phyloP scores from a whole-genome alignment of 805 yeast genomes.

The Saccharomycopsis sp. region DNA sequence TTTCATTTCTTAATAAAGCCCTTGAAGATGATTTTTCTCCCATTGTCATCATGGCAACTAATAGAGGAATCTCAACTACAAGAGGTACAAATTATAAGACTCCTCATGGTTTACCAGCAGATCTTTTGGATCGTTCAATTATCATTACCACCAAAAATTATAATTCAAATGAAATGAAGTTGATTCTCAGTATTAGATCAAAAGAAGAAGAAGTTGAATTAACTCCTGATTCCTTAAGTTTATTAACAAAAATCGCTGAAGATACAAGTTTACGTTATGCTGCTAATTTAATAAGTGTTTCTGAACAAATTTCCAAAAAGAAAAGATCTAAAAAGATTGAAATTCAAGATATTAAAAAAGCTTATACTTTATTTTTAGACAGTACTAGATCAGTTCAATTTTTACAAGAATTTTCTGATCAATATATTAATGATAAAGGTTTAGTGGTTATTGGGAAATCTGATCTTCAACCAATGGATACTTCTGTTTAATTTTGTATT shows the following conservation, averaged over 20 bases:
- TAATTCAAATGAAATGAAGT: slow-evolving; percentile 71
- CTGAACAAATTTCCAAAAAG: slow-evolving; percentile 77
- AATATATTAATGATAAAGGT: slow-evolving; percentile 74
- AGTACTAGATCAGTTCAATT: slow-evolving; percentile 81
- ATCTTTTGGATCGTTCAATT: slow-evolving; percentile 85
- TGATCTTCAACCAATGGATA: background rate
- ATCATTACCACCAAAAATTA: slow-evolving; percentile 82
- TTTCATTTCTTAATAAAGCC: slow-evolving; percentile 91
- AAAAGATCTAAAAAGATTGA: slow-evolving; percentile 66
- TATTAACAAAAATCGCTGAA: slow-evolving; percentile 79
- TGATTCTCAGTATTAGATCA: slow-evolving; percentile 81
- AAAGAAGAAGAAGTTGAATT: slow-evolving; percentile 90
- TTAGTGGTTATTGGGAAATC: slow-evolving; percentile 32
- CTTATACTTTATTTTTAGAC: slow-evolving; percentile 80
- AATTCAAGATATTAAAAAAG: slow-evolving; percentile 75
- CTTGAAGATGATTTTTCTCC: slow-evolving; percentile 95
- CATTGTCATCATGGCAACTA: slow-evolving; percentile 95
- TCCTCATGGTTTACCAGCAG: slow-evolving; percentile 97
- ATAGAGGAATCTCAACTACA: slow-evolving; percentile 87
- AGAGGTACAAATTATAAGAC: slow-evolving; percentile 90
- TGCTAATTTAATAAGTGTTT: slow-evolving; percentile 79
- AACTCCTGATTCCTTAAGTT: slow-evolving; percentile 69
- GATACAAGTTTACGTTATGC: slow-evolving; percentile 92
- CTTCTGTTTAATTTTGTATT: background rate
- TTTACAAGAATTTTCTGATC: slow-evolving; percentile 55